A percentile compares a stretch with the other conserved stretches of the same genome.
phyloP scores from a whole-genome alignment of 352 stramenopile species.

The Pythium dissotocum region DNA sequence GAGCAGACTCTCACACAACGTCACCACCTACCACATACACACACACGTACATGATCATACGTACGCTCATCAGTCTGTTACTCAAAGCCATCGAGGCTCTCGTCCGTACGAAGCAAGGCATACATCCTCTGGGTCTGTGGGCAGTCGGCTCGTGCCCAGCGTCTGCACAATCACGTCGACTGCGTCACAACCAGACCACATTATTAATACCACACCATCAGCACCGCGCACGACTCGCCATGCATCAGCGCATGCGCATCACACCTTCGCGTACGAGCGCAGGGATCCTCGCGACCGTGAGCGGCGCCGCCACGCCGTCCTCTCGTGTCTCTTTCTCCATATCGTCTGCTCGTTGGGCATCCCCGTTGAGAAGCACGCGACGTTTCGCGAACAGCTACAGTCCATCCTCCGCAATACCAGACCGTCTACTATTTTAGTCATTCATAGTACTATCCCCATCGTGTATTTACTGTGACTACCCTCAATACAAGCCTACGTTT shows the following conservation, averaged over 20 bases:
- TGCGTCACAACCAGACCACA: slow-evolving; percentile 1
- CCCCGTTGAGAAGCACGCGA: not conserved
- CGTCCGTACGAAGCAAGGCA: not conserved
- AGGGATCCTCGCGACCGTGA: slow-evolving; percentile 44
- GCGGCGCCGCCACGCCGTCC: not conserved
- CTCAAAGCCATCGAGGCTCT: not conserved
- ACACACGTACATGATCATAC: not conserved
- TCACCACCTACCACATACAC: slow-evolving; percentile 26
- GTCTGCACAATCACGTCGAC: slow-evolving; percentile 28
- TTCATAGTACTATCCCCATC: not conserved
- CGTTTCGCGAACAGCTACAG: not conserved
- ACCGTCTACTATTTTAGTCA: not conserved
- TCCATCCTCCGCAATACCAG: not conserved
- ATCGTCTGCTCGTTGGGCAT: not conserved
- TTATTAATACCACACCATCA: not conserved
- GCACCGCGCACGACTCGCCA: not conserved
- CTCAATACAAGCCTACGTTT: not conserved
- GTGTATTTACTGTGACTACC: not conserved
- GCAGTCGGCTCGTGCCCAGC: slow-evolving; percentile 13
- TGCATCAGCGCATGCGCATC: not conserved
- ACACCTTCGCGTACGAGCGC: slow-evolving; percentile 49
- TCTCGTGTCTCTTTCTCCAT: not conserved
- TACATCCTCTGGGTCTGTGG: slow-evolving; percentile 20
- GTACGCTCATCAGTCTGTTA: not conserved
- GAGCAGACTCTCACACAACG: slow-evolving; percentile 39